Evolutionary conservation across 495 filamentous ascomycete species (phyloP), one percentile per base, ranked within the genome.

Genomic region (Trichoderma parareesei): DNA sequence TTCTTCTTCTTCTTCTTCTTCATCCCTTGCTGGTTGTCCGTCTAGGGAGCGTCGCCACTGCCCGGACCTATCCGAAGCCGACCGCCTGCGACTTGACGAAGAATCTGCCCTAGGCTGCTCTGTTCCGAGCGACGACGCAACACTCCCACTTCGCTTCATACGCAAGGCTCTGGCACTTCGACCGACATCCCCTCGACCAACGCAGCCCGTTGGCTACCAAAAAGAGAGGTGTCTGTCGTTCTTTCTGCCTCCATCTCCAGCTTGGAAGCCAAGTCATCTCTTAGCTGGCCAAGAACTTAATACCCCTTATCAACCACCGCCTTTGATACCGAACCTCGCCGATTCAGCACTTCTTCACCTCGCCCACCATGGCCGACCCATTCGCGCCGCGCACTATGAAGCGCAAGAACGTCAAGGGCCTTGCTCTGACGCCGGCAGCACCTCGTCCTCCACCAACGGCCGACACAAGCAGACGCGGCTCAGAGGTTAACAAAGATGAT

Each of bases 371-470:
- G 92, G 82, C 89, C 68, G 93, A 95, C 76, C 76, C 80, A 70
- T 95, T 97, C 73, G 88, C 93, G 71, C 85, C 88, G 71, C 88
- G 90, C 78, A 92, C 95, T 61, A 85, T 98, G 83, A 97, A 96
- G 85, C 88, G 93, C 78, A 97, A 97, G 84, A 98, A 97, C 73
- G 85, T 93, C 75, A 98, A 96, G 75, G 94, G 93, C n/a, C 87
- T 98, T 18, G 90, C 89, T 62, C 78, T 98, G 69, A 88, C 83
- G 69, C 83, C 86, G 20, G 82, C 89, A 18, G 85, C 88, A 33
- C 84, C 79, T 38, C 81, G 81, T 64, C 73, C 71, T 65, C 69
- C 77, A 16, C 71, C 78, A 53, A 72, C 78, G 8, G 76, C 78
- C 55, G 76, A 77, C 60, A 77, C 74, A 35, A 71, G 73, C 81